Base-by-base conservation (phyloP, 208 protist genomes). In the Naegleria lovaniensis region DNA sequence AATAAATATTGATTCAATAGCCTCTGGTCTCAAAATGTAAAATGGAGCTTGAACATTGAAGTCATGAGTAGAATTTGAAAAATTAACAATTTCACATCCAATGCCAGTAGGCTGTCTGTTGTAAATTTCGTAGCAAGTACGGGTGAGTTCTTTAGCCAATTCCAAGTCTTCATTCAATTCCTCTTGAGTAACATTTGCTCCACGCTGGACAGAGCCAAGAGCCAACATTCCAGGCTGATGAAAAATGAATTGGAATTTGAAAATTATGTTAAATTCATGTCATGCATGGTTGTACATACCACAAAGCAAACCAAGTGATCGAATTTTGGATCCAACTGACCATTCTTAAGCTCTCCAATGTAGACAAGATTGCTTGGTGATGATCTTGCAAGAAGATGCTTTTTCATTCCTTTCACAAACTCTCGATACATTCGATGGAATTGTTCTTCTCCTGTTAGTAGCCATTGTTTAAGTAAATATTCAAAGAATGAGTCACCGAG, bases 1-100 rank as follows among this genome's bases (percentile, higher is more conserved):
- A 39, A 94, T 88, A 88, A 97, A 97, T 7, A 96, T 51, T 16
- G 91, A 92, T 90, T 97, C 96, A 15, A 97, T 92, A 15, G 94
- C 91, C 90, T 97, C 96, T n/a, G 95, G 94, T n/a, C 93, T 91
- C 0, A 94, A 89, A 41, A 95, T 83, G 86, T 94, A 93, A 84
- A 13, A 25, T 51, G 52, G 5, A 40, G 19, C 6, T 67, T 89
- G 25, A 67, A 75, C 7, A 29, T 13, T 19, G 33, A 67, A 55
- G 40, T 89, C 85, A 43, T 67, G 11, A 38, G 85, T 88, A n/a
- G 36, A 0, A 67, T 67, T 41, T 25, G 9, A 19, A 40, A 89
- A 89, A 29, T 29, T 40, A 38, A 67, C 41, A 41, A 67, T 67
- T 90, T 97, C 95, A 4, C 95, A 92, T 36, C 91, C 85, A 39